Base-by-base conservation (phyloP, 2,329 filamentous ascomycete species). In the Seiridium unicorne region DNA sequence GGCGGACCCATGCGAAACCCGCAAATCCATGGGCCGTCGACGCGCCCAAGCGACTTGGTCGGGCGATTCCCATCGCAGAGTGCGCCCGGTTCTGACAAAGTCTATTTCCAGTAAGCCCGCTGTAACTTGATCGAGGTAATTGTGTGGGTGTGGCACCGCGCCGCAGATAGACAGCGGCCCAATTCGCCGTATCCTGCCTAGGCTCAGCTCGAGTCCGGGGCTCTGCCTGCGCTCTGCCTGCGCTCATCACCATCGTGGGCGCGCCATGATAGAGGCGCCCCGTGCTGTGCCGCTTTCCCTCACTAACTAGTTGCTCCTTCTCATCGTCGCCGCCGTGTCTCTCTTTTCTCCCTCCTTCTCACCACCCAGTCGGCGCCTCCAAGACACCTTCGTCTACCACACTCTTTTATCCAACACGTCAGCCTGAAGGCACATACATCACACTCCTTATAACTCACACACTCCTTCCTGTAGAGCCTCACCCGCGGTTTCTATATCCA, bases 331-430 rank as follows among this genome's bases (percentile, higher is more conserved):
- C 48, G 54, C 46, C 60, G 40, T 57, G 44, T 55, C 32, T 36
- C 31, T 36, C 42, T 32, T 51, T 42, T 51, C 60, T 61, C 48
- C 42, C n/a, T 35, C 53, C 42, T 51, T 34, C 42, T 44, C 35
- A 35, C 35, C 47, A 26, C 51, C 51, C 42, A 38, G 46, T 40
- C 36, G 38, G 38, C 10, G 7, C 38, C 11, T 31, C 18, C n/a
- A 13, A 60, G 60, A 61, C 60, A 35, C 34, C 47, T 59, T 59
- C 55, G 56, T 59, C 60, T 57, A 47, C 53, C 60, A 62, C 60
- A 60, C 53, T 62, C 60, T 46, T 59, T 62, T 53, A 26, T 34
- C 31, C 31, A 44, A 51, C 46, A 59, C 54, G 55, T 55, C 51
- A 44, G 18, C 55, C 34, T 44, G n/a, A 32, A 53, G 32, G 31